These are phyloP conservation scores for Spongispora temasekensis DNA, from an alignment of 1,284 basidiomycete genomes.

Conservation along the genomic window DNA sequence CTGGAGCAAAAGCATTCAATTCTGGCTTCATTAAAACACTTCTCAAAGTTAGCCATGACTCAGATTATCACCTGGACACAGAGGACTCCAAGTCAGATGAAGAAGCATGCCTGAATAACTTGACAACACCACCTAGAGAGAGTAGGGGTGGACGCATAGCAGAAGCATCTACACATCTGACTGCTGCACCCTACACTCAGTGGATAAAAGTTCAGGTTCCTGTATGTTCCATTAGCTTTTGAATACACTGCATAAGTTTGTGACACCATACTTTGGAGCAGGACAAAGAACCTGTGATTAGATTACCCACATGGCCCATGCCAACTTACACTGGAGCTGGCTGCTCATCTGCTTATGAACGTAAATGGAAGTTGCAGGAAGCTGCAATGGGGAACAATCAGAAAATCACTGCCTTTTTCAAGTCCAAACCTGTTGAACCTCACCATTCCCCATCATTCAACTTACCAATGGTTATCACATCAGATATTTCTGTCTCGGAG, in stretches of 20 bases:
- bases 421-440: background rate
- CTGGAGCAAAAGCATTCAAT: background rate
- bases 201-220: background rate
- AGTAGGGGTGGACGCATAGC: background rate
- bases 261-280: background rate
- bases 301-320: background rate
- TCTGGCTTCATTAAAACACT: background rate
- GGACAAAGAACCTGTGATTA: slow-evolving; percentile 1
- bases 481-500: no score
- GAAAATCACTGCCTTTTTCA: background rate
- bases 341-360: background rate
- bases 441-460: background rate
- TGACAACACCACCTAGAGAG: background rate
- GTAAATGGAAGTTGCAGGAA: background rate
- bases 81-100: background rate
- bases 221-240: background rate
- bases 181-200: background rate
- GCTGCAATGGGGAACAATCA: background rate
- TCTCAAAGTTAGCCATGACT: background rate
- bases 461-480: background rate
- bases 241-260: background rate
- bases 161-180: background rate
- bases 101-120: background rate
- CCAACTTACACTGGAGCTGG: background rate
- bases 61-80: background rate